A percentile compares a stretch with the other conserved stretches of the same genome.
phyloP scores from a whole-genome alignment of 495 filamentous ascomycete species.

The Bombardia bombarda region DNA sequence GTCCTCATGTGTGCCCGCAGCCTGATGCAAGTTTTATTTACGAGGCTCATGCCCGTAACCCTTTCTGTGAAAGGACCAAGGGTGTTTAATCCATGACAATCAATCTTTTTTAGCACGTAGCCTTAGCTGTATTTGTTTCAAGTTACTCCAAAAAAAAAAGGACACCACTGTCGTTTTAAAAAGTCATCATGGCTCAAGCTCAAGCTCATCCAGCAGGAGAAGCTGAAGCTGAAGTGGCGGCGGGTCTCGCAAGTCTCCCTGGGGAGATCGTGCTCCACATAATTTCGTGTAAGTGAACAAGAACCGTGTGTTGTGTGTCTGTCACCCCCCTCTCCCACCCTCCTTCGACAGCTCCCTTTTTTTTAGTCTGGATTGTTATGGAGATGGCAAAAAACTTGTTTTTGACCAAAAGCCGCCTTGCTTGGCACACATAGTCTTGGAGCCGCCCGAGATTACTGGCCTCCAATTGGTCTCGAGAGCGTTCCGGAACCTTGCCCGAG shows the following conservation, averaged over 20 bases:
- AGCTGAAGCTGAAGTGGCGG: constrained; percentile 16
- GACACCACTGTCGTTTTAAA: not conserved
- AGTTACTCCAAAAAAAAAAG: no score
- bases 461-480: constrained; percentile 65
- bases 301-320: no score
- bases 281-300: constrained; percentile 52
- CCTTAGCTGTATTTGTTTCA: no score
- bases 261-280: constrained; percentile 72
- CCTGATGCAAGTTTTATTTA: no score
- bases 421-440: constrained; percentile 47
- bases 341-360: not conserved
- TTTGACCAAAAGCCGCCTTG: not conserved
- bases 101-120: no score
- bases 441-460: constrained; percentile 56
- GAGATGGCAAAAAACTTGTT: no score
- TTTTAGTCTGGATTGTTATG: no score
- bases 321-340: not conserved
- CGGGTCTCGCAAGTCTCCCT: constrained; percentile 50
- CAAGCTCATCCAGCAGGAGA: not conserved
- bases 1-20: no score
- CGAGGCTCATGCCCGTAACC: no score
- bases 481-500: constrained; percentile 61
- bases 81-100: no score
- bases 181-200: not conserved
- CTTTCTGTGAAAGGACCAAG: no score